Conservation (phyloP, 2,329 filamentous ascomycete genomes). For the Colletotrichum aenigma region DNA sequence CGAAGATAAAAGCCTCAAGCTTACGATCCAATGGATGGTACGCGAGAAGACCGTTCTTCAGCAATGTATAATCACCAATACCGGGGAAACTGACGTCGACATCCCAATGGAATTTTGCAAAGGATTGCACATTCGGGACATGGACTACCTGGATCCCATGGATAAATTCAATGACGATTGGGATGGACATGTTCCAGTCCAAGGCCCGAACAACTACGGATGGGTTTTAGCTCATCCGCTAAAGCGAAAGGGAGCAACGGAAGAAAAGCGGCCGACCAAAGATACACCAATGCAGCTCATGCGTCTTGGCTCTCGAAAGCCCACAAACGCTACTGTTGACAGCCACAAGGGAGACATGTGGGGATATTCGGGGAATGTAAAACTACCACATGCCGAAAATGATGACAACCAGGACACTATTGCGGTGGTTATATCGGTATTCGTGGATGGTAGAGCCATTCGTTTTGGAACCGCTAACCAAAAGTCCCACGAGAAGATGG, state of each 20-base stretch:
- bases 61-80: background rate
- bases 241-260: accelerated
- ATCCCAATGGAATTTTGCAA: background rate
- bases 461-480: background rate
- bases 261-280: background rate
- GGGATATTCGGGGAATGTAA: no score
- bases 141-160: background rate
- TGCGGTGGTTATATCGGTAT: background rate
- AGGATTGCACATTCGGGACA: background rate
- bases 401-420: background rate
- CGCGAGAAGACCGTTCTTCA: accelerated
- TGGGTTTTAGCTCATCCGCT: background rate
- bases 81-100: background rate
- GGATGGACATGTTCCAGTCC: background rate
- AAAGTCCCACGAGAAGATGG: no score
- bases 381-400: no score
- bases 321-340: accelerated
- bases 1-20: background rate
- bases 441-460: background rate
- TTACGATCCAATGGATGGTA: background rate
- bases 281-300: background rate
- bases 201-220: background rate
- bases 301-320: background rate
- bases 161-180: background rate
- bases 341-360: background rate